Evolutionary conservation across 345 rosid species (phyloP).

Genomic region (Euphorbia tirucalli): DNA sequence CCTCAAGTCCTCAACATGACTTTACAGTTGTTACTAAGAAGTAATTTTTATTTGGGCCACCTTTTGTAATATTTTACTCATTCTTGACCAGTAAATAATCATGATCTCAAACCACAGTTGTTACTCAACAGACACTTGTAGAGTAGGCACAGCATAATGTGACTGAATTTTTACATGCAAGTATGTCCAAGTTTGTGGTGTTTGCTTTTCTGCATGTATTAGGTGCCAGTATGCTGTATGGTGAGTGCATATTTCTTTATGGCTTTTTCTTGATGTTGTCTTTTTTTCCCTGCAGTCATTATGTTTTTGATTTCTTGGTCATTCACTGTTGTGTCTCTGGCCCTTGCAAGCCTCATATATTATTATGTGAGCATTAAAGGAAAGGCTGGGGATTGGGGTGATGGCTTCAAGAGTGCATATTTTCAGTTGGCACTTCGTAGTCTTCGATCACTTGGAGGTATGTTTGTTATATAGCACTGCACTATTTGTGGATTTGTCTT

Average conservation of each 20-base stretch:
- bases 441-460: slow-evolving; percentile 99
- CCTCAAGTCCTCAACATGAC: not conserved
- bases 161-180: not conserved
- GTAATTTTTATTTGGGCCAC: not conserved
- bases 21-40: not conserved
- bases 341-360: slow-evolving; percentile 96
- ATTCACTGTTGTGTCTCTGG: slow-evolving; percentile 87
- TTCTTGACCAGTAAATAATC: not conserved
- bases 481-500: not conserved
- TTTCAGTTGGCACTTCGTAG: slow-evolving; percentile 98
- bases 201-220: not conserved
- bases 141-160: not conserved
- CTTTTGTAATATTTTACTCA: not conserved
- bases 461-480: not conserved
- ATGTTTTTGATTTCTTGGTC: slow-evolving; percentile 99
- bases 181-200: not conserved
- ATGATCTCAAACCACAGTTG: not conserved
- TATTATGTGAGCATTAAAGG: slow-evolving; percentile 96
- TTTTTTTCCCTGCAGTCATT: slow-evolving; percentile 70
- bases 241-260: not conserved
- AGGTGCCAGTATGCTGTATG: not conserved
- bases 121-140: not conserved
- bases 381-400: slow-evolving; percentile 99
- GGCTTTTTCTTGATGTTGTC: slow-evolving; percentile 19
- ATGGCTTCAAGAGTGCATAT: slow-evolving; percentile 99